Evolutionary conservation across 305 asterid species (phyloP), one percentile per base, ranked within the genome.

Genomic region (Caryopteris hybrid): DNA sequence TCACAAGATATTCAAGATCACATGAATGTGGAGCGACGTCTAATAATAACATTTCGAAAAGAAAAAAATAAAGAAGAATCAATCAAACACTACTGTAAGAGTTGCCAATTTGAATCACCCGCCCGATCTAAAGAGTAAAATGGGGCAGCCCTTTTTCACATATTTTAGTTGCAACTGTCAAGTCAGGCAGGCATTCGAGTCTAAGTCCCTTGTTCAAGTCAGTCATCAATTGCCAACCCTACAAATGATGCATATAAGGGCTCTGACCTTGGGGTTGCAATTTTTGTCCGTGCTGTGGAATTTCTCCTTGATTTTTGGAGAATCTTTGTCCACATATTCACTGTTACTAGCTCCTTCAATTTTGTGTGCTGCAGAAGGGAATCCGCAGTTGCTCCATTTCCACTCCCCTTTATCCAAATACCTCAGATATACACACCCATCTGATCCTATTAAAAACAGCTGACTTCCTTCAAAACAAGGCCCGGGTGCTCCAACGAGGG

Each of bases 321-420:
- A 66, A 53, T 79, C 85, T 29, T 70, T 53, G 33, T 68, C 74
- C 2, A 27, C 36, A 53, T 77, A 78, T 65, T 78, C 86, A 5
- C 45, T 73, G 0, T 61, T 53, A 41, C 66, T 68, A 48, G 34
- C 63, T n/a, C n/a, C n/a, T n/a, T n/a, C n/a, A n/a, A n/a, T 61
- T 61, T 34, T 68, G 34, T 54, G 42, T 36, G 22, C 68, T 8
- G 17, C 47, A 22, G 34, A 29, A 10, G 98, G 98, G 52, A 77
- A 90, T 45, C 90, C 91, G 38, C 65, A 82, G 54, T 80, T 79
- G 58, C 73, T 88, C 98, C 98, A 92, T 77, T 81, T 84, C 98
- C 98, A 92, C 51, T 82, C 81, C 27, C 76, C 85, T 39, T 60
- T 54, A 59, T 89, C 90, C 69, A 77, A 76, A 63, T 80, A 79